Evolutionary conservation across 495 filamentous ascomycete species (phyloP).

Genomic region (Penicillium soppii): DNA sequence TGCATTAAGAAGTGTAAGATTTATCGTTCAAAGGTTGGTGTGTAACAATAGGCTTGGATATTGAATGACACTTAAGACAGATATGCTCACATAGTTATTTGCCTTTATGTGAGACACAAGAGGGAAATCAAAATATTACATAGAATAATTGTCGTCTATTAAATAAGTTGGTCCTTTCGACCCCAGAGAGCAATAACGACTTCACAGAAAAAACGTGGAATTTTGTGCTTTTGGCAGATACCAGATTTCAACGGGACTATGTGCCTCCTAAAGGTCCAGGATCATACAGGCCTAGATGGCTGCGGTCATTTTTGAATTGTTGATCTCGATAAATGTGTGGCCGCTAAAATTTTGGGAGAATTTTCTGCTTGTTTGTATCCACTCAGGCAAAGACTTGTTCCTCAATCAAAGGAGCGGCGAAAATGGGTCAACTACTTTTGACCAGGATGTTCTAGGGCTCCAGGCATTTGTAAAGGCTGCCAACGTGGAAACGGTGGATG

Average conservation of each 20-base stretch:
- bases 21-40: too few species aligned
- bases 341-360: neutral
- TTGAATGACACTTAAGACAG: too few species aligned
- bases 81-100: too few species aligned
- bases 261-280: neutral
- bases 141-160: too few species aligned
- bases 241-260: neutral
- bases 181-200: too few species aligned
- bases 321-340: neutral
- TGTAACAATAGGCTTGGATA: too few species aligned
- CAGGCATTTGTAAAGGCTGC: neutral
- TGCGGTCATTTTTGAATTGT: constrained; percentile 6
- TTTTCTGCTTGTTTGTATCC: constrained; percentile 3
- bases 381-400: neutral
- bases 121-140: too few species aligned
- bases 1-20: too few species aligned
- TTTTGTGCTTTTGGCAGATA: too few species aligned
- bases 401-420: constrained; percentile 1
- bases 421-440: constrained; percentile 1
- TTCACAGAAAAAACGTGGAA: too few species aligned
- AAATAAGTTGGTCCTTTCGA: too few species aligned
- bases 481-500: neutral
- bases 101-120: too few species aligned
- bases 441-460: neutral
- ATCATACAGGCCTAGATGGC: constrained; percentile 15